Evolutionary conservation across 371 early-diverging fungal genomes (phyloP).

Genomic region (Haplosporangium sp.): DNA sequence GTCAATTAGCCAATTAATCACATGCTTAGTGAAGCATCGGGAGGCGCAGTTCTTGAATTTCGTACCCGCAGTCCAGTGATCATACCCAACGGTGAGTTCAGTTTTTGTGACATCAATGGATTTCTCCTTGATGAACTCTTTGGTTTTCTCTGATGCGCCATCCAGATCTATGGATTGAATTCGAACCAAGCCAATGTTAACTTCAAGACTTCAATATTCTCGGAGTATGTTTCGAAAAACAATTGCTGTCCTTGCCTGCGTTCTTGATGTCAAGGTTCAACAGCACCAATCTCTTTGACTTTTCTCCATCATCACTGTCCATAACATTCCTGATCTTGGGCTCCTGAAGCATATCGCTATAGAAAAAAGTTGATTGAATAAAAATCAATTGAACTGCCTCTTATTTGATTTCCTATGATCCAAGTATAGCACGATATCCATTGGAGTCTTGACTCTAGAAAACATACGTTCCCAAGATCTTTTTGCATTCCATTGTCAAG

Average conservation of each 20-base stretch:
- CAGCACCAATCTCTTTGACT: slow-evolving; percentile 70
- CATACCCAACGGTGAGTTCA: slow-evolving; percentile 73
- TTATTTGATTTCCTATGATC: neutral
- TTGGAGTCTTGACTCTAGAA: neutral
- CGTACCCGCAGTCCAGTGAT: slow-evolving; percentile 83
- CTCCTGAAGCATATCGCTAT: slow-evolving; percentile 74
- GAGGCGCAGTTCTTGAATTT: neutral
- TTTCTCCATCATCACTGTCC: slow-evolving; percentile 65
- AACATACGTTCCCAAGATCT: slow-evolving; percentile 62
- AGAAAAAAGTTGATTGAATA: slow-evolving; percentile 1
- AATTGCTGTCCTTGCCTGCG: slow-evolving; percentile 32
- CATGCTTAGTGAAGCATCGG: neutral
- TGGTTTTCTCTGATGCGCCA: slow-evolving; percentile 61
- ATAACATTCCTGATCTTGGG: slow-evolving; percentile 81
- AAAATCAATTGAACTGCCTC: neutral
- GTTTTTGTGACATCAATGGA: slow-evolving; percentile 63
- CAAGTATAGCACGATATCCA: neutral
- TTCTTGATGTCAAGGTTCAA: slow-evolving; percentile 62
- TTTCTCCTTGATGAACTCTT: slow-evolving; percentile 63
- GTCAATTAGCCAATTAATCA: neutral
- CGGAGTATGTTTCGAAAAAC: neutral
- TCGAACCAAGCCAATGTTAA: neutral
- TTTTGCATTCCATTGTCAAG: slow-evolving; percentile 66
- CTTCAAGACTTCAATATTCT: neutral
- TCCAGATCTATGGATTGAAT: slow-evolving; percentile 44